A percentile compares a stretch with the other conserved stretches of the same genome.
phyloP scores from a whole-genome alignment of 441 rosid genomes.

The Syzygium malaccense region DNA sequence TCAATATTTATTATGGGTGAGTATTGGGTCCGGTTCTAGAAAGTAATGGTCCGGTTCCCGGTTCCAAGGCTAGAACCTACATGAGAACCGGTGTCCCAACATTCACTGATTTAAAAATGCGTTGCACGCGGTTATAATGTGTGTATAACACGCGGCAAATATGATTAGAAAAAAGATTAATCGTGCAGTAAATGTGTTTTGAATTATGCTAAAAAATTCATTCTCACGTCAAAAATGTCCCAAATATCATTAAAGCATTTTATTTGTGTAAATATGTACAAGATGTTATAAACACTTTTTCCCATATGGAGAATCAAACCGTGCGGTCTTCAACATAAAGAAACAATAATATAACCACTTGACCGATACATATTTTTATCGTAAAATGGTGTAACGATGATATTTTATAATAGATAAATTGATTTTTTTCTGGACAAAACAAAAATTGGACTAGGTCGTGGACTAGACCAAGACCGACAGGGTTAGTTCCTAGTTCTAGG shows the following conservation, averaged over 20 bases:
- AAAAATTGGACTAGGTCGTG: no score
- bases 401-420: background rate
- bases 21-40: rapidly evolving
- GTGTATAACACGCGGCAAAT: rapidly evolving
- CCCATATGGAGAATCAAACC: rapidly evolving
- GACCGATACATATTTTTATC: background rate
- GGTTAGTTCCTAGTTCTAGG: no score
- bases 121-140: rapidly evolving
- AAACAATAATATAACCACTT: background rate
- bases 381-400: background rate
- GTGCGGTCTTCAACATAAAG: background rate
- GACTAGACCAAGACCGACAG: no score
- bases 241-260: background rate
- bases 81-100: rapidly evolving
- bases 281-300: background rate
- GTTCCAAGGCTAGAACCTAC: rapidly evolving
- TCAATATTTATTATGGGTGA: background rate
- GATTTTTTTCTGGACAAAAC: background rate
- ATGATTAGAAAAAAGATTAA: background rate
- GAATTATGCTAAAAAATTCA: background rate
- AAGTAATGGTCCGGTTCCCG: no score
- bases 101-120: rapidly evolving
- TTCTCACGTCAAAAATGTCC: rapidly evolving
- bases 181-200: background rate
- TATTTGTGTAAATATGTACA: background rate